Base-by-base conservation (phyloP, 2,329 filamentous ascomycete genomes). In the Chrysoporthe puriensis region DNA sequence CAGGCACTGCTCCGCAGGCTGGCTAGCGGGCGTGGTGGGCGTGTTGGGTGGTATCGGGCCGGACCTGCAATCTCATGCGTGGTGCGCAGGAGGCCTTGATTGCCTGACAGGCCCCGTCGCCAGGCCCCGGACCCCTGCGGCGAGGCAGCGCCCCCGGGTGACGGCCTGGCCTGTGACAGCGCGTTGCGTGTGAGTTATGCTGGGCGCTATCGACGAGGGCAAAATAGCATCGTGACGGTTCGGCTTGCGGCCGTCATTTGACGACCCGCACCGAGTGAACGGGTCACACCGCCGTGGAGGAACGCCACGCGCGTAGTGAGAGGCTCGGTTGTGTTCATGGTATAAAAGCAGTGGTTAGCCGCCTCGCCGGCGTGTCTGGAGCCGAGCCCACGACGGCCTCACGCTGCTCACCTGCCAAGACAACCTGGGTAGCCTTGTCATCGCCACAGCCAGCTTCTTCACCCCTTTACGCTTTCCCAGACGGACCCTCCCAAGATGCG, bases 221-320 rank as follows among this genome's bases (percentile, higher is more conserved):
- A 34, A 54, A 54, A 54, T 48, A 7, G 14, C 50, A 54, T 16
- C 50, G 50, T 54, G 50, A 54, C 50, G 21, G 21, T 52, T 52
- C 48, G 4, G 21, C 3, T 32, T 26, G 21, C 50, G 11, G 4
- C 32, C 16, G 21, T 54, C 50, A 54, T 54, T 54, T 57, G 3
- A 16, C 34, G 54, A 40, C 54, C 54, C 54, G 54, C 54, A 40
- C 54, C 54, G 54, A 32, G 40, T 57, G 54, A 34, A 32, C 16
- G 54, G 32, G 32, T 57, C 54, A 57, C 54, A 57, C 54, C 32
- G 26, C 11, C 9, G n/a, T 14, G 5, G 50, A 54, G 21, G 3
- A 13, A 34, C 26, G 32, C 21, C 50, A 32, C 50, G 50, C 26
- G 21, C 21, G 32, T 13, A 13, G 13, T 34, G 11, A 16, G 16